phyloP scores from a whole-genome alignment of 441 rosid genomes.

The Aleurites moluccanus region DNA sequence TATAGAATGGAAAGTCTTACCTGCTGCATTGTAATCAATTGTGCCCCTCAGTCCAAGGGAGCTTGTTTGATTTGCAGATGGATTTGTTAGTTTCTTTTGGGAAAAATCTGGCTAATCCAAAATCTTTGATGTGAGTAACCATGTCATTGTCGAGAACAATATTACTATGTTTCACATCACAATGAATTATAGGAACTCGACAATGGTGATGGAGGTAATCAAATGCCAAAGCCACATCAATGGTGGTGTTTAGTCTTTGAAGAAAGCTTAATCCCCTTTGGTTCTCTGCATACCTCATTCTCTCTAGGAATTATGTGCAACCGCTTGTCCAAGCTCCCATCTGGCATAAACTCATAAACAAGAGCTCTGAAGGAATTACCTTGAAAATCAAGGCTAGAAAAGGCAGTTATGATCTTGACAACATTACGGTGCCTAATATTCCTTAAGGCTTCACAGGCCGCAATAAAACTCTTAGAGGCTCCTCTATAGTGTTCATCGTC shows the following conservation, averaged over 20 bases:
- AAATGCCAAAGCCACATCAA: conserved; percentile 6
- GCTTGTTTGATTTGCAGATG: background rate
- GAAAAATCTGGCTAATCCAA: background rate
- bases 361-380: background rate
- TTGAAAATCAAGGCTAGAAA: conserved; percentile 7
- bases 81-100: background rate
- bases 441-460: background rate
- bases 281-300: background rate
- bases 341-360: conserved; percentile 15
- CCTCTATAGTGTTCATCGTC: background rate
- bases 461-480: background rate
- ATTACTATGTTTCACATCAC: conserved; percentile 7
- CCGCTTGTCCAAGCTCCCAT: conserved; percentile 16
- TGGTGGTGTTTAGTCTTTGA: background rate
- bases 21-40: background rate
- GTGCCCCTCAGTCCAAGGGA: background rate
- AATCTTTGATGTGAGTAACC: background rate
- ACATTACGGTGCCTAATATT: background rate
- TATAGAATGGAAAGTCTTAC: background rate
- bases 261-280: background rate
- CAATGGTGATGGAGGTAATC: conserved; percentile 10
- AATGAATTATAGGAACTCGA: background rate
- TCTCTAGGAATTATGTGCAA: background rate
- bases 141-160: background rate
- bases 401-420: background rate